Evolutionary conservation across 1,284 basidiomycete genomes (phyloP).

Genomic region (Irpex lacteus): DNA sequence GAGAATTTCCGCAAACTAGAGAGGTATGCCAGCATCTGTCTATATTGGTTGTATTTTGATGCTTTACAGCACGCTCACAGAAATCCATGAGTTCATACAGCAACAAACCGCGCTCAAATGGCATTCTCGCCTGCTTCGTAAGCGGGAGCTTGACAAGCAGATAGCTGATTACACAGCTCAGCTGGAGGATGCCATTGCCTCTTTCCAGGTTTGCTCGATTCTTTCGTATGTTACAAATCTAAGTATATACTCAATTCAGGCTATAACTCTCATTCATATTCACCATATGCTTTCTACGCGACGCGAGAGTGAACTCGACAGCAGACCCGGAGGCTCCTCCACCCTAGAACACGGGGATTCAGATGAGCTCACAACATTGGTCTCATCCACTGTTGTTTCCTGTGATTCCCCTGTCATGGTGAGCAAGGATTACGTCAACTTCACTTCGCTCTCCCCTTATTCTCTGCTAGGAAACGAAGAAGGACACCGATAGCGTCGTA

Average conservation of each 20-base stretch:
- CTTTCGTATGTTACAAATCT: neutral
- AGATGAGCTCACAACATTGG: too few species aligned
- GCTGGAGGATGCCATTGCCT: slow-evolving; percentile 18
- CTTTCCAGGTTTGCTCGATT: slow-evolving; percentile 17
- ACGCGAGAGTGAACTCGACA: too few species aligned
- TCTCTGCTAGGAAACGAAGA: too few species aligned
- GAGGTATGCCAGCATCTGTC: slow-evolving; percentile 8
- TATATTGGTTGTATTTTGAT: neutral
- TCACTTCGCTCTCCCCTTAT: too few species aligned
- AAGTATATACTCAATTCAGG: neutral
- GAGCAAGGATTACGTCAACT: too few species aligned
- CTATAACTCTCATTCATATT: neutral
- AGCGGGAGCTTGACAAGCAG: slow-evolving; percentile 16
- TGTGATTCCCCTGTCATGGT: too few species aligned
- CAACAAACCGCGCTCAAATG: slow-evolving; percentile 17
- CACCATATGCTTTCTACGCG: neutral
- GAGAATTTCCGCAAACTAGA: slow-evolving; percentile 19
- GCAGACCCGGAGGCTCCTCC: too few species aligned
- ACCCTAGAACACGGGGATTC: too few species aligned
- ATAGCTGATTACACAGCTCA: slow-evolving; percentile 16
- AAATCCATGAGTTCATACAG: slow-evolving; percentile 19
- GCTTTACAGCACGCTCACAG: slow-evolving; percentile 10
- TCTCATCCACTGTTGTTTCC: too few species aligned
- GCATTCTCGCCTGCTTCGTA: slow-evolving; percentile 19
- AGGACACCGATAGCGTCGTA: too few species aligned